Percentiles rank a stretch among this genome's conserved stretches.
These are phyloP conservation scores for Kodamaea fungicola DNA, from an alignment of 1,139 yeast genomes.

Conservation along the genomic window DNA sequence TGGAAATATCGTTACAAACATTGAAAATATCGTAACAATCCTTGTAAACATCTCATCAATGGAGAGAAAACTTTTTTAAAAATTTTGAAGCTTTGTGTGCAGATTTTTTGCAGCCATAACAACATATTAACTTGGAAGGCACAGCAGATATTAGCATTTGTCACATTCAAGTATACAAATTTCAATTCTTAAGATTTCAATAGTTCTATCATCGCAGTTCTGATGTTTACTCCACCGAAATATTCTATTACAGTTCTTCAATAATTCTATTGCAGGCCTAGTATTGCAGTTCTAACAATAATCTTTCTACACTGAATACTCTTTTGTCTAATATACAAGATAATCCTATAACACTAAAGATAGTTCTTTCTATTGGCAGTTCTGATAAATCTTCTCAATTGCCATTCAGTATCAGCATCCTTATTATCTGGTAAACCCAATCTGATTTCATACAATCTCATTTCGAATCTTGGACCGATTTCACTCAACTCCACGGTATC, in stretches of 20 bases:
- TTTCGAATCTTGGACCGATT: conserved; percentile 97
- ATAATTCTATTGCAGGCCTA: too few species aligned
- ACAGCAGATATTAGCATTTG: too few species aligned
- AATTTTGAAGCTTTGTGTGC: background rate
- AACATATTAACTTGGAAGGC: too few species aligned
- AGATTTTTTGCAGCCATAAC: background rate
- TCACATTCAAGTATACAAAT: too few species aligned
- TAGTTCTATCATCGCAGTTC: too few species aligned
- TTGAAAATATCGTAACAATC: too few species aligned
- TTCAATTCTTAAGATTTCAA: too few species aligned
- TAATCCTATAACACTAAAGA: conserved; percentile 25
- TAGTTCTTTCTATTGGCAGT: conserved; percentile 95
- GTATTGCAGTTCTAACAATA: background rate
- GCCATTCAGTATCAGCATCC: conserved; percentile 99
- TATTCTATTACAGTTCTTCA: too few species aligned
- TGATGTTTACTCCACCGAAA: too few species aligned
- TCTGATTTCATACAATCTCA: conserved; percentile 84
- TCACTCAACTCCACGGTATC: conserved; percentile 92
- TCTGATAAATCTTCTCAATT: conserved; percentile 83
- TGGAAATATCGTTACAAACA: too few species aligned
- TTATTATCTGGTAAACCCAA: conserved; percentile 90
- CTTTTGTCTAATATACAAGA: conserved; percentile 1
- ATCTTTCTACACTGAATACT: background rate
- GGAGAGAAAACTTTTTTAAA: too few species aligned
- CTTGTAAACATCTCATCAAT: too few species aligned